These are phyloP conservation scores for Phoma sp. DNA, from an alignment of 2,329 filamentous ascomycete species.

Conservation along the genomic window DNA sequence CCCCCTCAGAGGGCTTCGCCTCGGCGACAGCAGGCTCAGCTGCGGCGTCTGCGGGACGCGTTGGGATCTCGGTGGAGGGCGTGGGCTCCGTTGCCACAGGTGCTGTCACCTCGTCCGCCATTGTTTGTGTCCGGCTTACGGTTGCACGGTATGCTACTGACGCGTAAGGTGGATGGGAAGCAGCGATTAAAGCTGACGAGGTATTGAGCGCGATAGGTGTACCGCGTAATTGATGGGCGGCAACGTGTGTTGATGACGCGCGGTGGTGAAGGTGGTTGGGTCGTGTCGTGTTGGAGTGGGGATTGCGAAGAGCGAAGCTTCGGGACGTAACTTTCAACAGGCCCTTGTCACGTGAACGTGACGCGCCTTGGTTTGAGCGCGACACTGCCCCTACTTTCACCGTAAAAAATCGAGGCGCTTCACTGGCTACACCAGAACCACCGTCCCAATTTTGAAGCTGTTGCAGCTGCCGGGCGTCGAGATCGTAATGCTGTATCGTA, in stretches of 20 bases:
- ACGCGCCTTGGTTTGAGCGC: slow-evolving; percentile 25
- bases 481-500: slow-evolving; percentile 31
- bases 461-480: slow-evolving; percentile 33
- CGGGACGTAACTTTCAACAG: slow-evolving; percentile 28
- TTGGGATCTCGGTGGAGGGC: slow-evolving; percentile 39
- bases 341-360: slow-evolving; percentile 28
- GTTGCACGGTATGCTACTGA: slow-evolving; percentile 43
- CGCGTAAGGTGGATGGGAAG: slow-evolving; percentile 43
- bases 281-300: slow-evolving; percentile 39
- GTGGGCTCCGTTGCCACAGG: slow-evolving; percentile 35
- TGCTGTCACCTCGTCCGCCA: slow-evolving; percentile 47
- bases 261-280: slow-evolving; percentile 46
- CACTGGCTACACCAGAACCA: slow-evolving; percentile 12
- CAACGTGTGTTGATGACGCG: slow-evolving; percentile 42
- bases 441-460: slow-evolving; percentile 20
- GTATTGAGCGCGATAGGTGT: slow-evolving; percentile 35
- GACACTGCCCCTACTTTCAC: slow-evolving; percentile 19
- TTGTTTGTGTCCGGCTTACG: slow-evolving; percentile 42
- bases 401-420: slow-evolving; percentile 34
- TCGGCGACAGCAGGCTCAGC: slow-evolving; percentile 38
- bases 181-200: slow-evolving; percentile 41
- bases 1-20: slow-evolving; percentile 36
- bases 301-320: slow-evolving; percentile 34
- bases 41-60: slow-evolving; percentile 39
- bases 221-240: slow-evolving; percentile 42